phyloP scores from a whole-genome alignment of 805 yeast species.

The Osmozyma mogii region DNA sequence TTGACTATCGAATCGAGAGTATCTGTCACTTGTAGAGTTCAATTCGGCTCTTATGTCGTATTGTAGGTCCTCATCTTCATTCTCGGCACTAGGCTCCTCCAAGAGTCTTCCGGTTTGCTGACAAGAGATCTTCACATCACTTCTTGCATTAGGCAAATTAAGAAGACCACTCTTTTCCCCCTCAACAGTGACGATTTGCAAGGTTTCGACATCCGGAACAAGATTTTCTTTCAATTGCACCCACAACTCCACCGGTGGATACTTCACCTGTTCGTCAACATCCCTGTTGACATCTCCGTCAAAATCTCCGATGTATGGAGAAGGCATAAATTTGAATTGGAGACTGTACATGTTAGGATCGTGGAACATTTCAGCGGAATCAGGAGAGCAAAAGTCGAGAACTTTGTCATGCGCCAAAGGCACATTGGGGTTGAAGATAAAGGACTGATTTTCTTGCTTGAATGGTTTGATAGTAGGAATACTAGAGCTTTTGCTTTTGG shows the following conservation, averaged over 20 bases:
- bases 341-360: slow-evolving; percentile 26
- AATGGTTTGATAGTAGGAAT: slow-evolving; percentile 6
- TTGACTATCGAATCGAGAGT: slow-evolving; percentile 25
- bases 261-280: neutral
- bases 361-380: slow-evolving; percentile 6
- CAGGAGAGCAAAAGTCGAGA: slow-evolving; percentile 15
- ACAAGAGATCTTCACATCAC: slow-evolving; percentile 41
- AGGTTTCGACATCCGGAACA: slow-evolving; percentile 28
- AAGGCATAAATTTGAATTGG: slow-evolving; percentile 41
- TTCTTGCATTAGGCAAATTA: slow-evolving; percentile 30
- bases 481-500: slow-evolving; percentile 1
- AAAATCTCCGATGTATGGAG: slow-evolving; percentile 23
- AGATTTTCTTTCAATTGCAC: slow-evolving; percentile 32
- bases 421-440: slow-evolving; percentile 27
- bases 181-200: slow-evolving; percentile 38
- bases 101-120: slow-evolving; percentile 29
- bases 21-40: slow-evolving; percentile 16
- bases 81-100: slow-evolving; percentile 1
- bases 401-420: slow-evolving; percentile 25
- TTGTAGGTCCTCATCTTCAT: neutral
- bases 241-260: slow-evolving; percentile 47
- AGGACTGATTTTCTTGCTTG: slow-evolving; percentile 2
- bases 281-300: slow-evolving; percentile 2
- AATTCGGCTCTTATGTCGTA: neutral
- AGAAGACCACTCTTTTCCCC: slow-evolving; percentile 36